Evolutionary conservation across 257 asterid species (phyloP).

Genomic region (Solanum pimpinellifolium): DNA sequence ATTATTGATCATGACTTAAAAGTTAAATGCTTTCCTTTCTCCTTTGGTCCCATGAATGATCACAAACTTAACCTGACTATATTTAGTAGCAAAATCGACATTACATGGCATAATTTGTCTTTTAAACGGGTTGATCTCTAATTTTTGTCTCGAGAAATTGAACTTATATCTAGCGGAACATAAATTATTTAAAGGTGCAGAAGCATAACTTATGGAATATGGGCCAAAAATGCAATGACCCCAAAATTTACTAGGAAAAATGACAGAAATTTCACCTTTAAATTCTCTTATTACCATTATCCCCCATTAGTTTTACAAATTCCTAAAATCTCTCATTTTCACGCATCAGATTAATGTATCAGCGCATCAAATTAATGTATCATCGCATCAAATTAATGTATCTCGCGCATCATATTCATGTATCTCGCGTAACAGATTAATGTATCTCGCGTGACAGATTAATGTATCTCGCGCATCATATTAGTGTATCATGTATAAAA

Average conservation of each 20-base stretch:
- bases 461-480: too few species aligned
- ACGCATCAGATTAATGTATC: too few species aligned
- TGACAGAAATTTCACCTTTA: too few species aligned
- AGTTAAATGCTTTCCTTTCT: background rate
- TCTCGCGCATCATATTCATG: too few species aligned
- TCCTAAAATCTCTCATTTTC: too few species aligned
- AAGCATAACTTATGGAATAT: background rate
- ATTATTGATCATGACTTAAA: constrained; percentile 9
- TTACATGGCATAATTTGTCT: background rate
- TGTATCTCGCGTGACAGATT: too few species aligned
- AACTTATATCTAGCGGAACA: background rate
- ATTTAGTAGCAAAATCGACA: background rate
- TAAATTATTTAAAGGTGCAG: background rate
- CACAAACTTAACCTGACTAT: background rate
- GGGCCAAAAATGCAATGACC: background rate
- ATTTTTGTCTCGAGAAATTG: background rate
- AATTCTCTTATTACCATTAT: too few species aligned
- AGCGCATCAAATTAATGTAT: too few species aligned
- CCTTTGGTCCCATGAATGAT: background rate
- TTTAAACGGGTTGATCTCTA: background rate
- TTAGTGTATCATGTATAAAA: too few species aligned
- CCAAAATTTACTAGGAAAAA: background rate
- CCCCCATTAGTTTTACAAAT: too few species aligned
- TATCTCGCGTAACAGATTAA: too few species aligned
- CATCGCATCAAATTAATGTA: too few species aligned